Percentiles rank a stretch among this genome's conserved stretches.
These are phyloP conservation scores for Bretschneidera sinensis DNA, from an alignment of 345 rosid genomes.

Conservation along the genomic window DNA sequence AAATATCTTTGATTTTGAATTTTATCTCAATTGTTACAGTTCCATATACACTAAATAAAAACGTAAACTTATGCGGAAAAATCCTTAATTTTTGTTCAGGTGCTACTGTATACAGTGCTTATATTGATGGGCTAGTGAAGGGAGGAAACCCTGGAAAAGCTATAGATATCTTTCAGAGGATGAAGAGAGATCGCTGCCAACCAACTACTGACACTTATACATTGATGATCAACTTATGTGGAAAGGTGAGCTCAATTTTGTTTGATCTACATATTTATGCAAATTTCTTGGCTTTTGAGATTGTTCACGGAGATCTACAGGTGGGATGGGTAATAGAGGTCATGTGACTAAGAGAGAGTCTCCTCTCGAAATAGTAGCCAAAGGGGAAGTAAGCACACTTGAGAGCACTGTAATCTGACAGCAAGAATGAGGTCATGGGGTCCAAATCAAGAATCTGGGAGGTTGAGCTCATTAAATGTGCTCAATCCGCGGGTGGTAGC, in stretches of 20 bases:
- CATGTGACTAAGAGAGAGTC: too few species aligned
- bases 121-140: constrained; percentile 76
- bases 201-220: constrained; percentile 80
- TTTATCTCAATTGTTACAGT: background rate
- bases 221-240: constrained; percentile 78
- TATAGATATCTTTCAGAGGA: constrained; percentile 55
- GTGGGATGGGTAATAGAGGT: too few species aligned
- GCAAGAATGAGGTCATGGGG: too few species aligned
- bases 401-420: too few species aligned
- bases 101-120: constrained; percentile 75
- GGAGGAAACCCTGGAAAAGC: constrained; percentile 61
- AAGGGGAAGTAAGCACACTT: too few species aligned
- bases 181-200: constrained; percentile 67
- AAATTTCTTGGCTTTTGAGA: background rate
- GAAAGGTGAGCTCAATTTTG: constrained; percentile 48
- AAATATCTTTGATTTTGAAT: constrained; percentile 1
- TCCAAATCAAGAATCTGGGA: too few species aligned
- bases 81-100: constrained; percentile 33
- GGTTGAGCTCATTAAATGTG: too few species aligned
- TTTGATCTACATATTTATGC: background rate
- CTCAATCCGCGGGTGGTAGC: too few species aligned
- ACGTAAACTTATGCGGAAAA: too few species aligned
- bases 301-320: too few species aligned
- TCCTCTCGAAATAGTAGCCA: too few species aligned
- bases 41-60: too few species aligned